A percentile compares a stretch with the other conserved stretches of the same genome.
These are phyloP conservation scores for Decorospora gaudefroyi DNA, from an alignment of 2,329 filamentous ascomycete species.

Conservation along the genomic window DNA sequence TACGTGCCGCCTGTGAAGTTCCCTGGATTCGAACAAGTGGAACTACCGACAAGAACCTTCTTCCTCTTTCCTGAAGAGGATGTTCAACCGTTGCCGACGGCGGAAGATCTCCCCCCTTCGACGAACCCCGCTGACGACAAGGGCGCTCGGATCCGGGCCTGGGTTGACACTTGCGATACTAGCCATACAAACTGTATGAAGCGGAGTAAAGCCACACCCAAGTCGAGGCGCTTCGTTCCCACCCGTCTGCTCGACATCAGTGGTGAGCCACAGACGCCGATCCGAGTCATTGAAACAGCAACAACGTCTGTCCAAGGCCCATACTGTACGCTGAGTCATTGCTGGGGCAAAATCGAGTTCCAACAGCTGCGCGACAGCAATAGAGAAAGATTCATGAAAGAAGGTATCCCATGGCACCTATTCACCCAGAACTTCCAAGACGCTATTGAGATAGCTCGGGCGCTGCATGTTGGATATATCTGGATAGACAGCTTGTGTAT, in stretches of 20 bases:
- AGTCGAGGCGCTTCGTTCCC: constrained; percentile 16
- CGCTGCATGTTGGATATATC: constrained; percentile 29
- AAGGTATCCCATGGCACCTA: constrained; percentile 21
- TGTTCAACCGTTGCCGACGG: constrained; percentile 13
- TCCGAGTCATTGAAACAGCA: constrained; percentile 26
- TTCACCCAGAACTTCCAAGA: constrained; percentile 33
- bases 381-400: constrained; percentile 14
- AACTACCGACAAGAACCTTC: constrained; percentile 20
- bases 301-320: constrained; percentile 16
- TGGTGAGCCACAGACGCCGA: background rate
- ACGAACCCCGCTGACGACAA: constrained; percentile 8
- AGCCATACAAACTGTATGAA: constrained; percentile 26
- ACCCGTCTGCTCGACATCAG: constrained; percentile 30
- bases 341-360: constrained; percentile 29
- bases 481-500: constrained; percentile 37
- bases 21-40: background rate
- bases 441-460: constrained; percentile 29
- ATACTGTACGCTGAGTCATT: constrained; percentile 30
- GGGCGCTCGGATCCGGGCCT: constrained; percentile 12
- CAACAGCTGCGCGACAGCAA: constrained; percentile 10
- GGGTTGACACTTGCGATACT: constrained; percentile 26
- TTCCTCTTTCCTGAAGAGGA: constrained; percentile 25
- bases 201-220: constrained; percentile 8
- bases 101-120: constrained; percentile 12
- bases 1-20: background rate